Conservation (phyloP, 2,329 filamentous ascomycete species). For the Cladophialophora carrionii region DNA sequence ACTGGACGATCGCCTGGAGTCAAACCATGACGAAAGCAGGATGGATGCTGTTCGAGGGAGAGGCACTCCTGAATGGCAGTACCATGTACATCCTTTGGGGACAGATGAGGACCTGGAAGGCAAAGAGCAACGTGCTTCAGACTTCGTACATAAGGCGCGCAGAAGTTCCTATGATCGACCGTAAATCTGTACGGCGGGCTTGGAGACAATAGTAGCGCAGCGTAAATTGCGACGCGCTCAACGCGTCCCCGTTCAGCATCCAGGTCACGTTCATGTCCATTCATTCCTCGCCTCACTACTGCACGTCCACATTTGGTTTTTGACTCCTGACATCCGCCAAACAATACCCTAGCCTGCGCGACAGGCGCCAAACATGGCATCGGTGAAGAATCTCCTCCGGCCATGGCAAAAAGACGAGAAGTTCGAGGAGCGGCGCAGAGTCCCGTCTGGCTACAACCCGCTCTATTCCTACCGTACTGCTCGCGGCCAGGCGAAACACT, state of each 20-base stretch:
- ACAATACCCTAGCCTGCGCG: neutral
- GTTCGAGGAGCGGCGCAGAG: slow-evolving; percentile 54
- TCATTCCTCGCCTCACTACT: neutral
- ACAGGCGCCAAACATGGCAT: slow-evolving; percentile 20
- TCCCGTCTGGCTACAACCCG: slow-evolving; percentile 68
- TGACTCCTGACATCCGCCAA: neutral
- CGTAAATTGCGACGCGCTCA: slow-evolving; percentile 1
- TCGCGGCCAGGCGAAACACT: slow-evolving; percentile 66
- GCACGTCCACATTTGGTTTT: neutral
- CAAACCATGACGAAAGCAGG: neutral
- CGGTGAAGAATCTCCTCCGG: slow-evolving; percentile 26
- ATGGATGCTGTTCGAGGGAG: neutral
- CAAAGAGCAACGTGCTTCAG: neutral
- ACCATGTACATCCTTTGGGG: neutral
- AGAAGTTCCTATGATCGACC: neutral
- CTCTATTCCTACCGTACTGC: slow-evolving; percentile 74
- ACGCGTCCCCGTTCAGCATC: neutral
- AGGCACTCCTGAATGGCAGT: neutral
- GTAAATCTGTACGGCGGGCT: neutral
- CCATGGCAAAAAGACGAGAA: slow-evolving; percentile 42
- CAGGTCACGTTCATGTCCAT: neutral
- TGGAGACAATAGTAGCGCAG: neutral
- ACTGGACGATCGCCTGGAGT: neutral
- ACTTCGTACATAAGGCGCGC: neutral
- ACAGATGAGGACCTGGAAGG: neutral